Evolutionary conservation across 352 stramenopile species (phyloP), one percentile per base, ranked within the genome.

Genomic region (Phytopythium montanum): DNA sequence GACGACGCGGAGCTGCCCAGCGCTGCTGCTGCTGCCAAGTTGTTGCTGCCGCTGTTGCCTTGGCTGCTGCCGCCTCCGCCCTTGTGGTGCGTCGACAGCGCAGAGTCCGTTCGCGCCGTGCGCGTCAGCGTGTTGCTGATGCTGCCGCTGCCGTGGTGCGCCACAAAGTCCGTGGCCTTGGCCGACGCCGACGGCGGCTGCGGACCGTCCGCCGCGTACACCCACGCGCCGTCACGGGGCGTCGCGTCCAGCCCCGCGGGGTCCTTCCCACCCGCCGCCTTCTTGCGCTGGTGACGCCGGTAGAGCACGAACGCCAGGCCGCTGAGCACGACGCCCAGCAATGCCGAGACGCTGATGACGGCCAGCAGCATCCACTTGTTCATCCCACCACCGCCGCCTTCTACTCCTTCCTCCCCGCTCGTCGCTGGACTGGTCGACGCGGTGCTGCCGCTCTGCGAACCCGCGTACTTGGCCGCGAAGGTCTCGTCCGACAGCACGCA

Each of bases 351-450:
- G 36, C 51, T 56, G 34, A 69, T 69, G 60, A 77, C 72, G 13
- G 69, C 69, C 45, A 77, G 23, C 60, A 74, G 68, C 69, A 77
- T 77, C 69, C 69, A 77, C 34, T 74, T 74, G 25, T 65, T 77
- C 38, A 77, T 56, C 51, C 59, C 60, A 14, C 59, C 46, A 14
- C 56, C 48, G 12, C 26, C 60, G 18, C n/a, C n/a, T n/a, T n/a
- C n/a, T n/a, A n/a, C n/a, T n/a, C n/a, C n/a, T n/a, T n/a, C 45
- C 33, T 44, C 51, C 2, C 19, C 48, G 36, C 19, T 36, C 2
- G 19, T 18, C 51, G 31, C 51, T 8, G 46, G 46, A 13, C 23
- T 45, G 16, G 21, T 26, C 23, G 61, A 21, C 23, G 61, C 21
- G 23, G 21, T 51, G 36, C 53, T 62, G 23, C 23, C 19, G 46